A percentile compares a stretch with the other conserved stretches of the same genome.
These are phyloP conservation scores for Erysimum cheiri DNA, from an alignment of 441 rosid species.

Conservation along the genomic window DNA sequence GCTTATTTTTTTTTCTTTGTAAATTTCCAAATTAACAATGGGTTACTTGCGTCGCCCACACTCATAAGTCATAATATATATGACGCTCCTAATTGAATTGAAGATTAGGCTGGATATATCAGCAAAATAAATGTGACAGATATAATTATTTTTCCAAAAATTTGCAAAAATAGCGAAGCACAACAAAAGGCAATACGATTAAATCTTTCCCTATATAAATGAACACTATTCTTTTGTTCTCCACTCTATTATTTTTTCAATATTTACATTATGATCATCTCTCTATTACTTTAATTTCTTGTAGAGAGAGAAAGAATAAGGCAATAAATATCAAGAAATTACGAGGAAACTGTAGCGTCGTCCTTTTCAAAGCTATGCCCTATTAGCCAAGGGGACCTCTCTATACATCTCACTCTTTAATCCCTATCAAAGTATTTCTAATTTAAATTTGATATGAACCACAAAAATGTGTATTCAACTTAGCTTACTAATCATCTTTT, in stretches of 20 bases:
- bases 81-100: neutral
- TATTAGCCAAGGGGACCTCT: conserved; percentile 45
- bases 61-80: no score
- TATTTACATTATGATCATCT: conserved; percentile 23
- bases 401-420: conserved; percentile 27
- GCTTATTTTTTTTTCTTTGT: neutral
- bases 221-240: conserved; percentile 30
- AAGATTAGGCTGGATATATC: conserved; percentile 2
- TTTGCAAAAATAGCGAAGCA: conserved; percentile 34
- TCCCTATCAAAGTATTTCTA: conserved; percentile 20
- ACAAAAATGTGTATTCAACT: neutral
- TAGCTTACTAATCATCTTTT: neutral
- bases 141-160: neutral
- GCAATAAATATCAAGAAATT: conserved; percentile 35
- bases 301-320: conserved; percentile 22
- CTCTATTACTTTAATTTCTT: conserved; percentile 1
- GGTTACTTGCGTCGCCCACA: no score
- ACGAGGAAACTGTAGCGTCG: conserved; percentile 42
- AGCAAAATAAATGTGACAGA: neutral
- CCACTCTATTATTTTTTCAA: neutral
- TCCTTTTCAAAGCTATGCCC: conserved; percentile 47
- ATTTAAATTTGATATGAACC: neutral
- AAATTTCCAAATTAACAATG: conserved; percentile 1
- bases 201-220: conserved; percentile 16
- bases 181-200: conserved; percentile 29